Base-by-base conservation (phyloP, 2,329 filamentous ascomycete species). In the Diaporthe sp. region DNA sequence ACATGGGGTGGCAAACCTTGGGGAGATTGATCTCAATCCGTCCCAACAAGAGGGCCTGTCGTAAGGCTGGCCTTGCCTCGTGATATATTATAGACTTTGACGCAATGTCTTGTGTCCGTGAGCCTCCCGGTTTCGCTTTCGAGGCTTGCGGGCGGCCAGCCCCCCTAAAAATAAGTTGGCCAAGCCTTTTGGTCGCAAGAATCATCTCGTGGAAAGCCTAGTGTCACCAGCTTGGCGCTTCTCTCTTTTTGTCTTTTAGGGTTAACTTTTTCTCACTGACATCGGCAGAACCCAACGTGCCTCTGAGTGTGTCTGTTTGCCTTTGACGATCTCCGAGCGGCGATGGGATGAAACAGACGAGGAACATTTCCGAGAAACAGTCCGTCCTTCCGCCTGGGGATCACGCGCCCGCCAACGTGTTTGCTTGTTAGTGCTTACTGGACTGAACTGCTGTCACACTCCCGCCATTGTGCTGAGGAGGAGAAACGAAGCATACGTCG, bases 281-380 rank as follows among this genome's bases (percentile, higher is more conserved):
- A 42, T 53, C 49, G n/a, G n/a, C 22, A 28, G 31, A 37, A 42
- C 13, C 28, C 31, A 37, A 53, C 13, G 31, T 53, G 46, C 4
- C 31, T 28, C 39, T 31, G 10, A 39, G 12, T 31, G 31, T 39
- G 19, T 34, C 3, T 25, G 65, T 68, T 68, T 68, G 65, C 46
- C 65, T 42, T 28, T 70, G 34, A 49, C 22, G 65, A 70, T 70
- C 46, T 55, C 49, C 49, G 10, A 42, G 34, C 46, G 31, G 28
- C 46, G 65, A 31, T 70, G 65, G 49, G 65, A 70, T 70, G 65
- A 70, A 70, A 70, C 65, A 70, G 46, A 49, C 6, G 49, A 70
- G 49, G 34, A 55, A 42, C 65, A 70, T 42, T 70, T 39, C 46
- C 65, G 49, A 53, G 46, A 70, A 70, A 55, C 49, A 55, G 22